A percentile compares a stretch with the other conserved stretches of the same genome.
phyloP scores from a whole-genome alignment of 805 yeast species.

The Candida saitoana region DNA sequence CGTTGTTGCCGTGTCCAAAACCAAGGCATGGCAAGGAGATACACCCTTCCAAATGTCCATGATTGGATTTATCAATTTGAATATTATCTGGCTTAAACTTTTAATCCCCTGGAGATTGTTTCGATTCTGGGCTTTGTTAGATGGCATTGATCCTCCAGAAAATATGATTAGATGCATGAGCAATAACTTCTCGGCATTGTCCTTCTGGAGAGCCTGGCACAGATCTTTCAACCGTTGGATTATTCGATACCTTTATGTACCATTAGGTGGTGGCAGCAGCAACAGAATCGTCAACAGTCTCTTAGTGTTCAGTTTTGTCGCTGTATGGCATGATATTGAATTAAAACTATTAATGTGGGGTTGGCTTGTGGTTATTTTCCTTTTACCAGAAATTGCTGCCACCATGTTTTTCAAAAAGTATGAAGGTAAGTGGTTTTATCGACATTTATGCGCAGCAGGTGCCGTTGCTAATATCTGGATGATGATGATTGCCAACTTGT shows the following conservation, averaged over 20 bases:
- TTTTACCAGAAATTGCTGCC: conserved; percentile 78
- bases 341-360: conserved; percentile 89
- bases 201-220: conserved; percentile 99
- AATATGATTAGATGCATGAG: conserved; percentile 96
- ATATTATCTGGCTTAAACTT: conserved; percentile 88
- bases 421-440: conserved; percentile 58
- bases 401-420: conserved; percentile 42
- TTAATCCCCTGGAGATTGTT: conserved; percentile 95
- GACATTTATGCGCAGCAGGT: conserved; percentile 81
- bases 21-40: conserved; percentile 85
- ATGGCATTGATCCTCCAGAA: conserved; percentile 94
- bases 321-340: conserved; percentile 97
- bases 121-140: conserved; percentile 88
- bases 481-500: conserved; percentile 96
- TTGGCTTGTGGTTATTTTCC: conserved; percentile 83
- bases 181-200: conserved; percentile 85
- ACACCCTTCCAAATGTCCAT: conserved; percentile 91
- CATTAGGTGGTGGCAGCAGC: conserved; percentile 76
- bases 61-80: conserved; percentile 88
- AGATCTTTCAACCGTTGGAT: conserved; percentile 90
- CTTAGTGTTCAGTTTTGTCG: conserved; percentile 90
- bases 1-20: conserved; percentile 88
- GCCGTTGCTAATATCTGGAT: conserved; percentile 90
- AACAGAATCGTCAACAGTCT: conserved; percentile 72
- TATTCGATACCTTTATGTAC: conserved; percentile 81